Base-by-base conservation (phyloP, 208 protist species). In the Leishmania aethiopica region DNA sequence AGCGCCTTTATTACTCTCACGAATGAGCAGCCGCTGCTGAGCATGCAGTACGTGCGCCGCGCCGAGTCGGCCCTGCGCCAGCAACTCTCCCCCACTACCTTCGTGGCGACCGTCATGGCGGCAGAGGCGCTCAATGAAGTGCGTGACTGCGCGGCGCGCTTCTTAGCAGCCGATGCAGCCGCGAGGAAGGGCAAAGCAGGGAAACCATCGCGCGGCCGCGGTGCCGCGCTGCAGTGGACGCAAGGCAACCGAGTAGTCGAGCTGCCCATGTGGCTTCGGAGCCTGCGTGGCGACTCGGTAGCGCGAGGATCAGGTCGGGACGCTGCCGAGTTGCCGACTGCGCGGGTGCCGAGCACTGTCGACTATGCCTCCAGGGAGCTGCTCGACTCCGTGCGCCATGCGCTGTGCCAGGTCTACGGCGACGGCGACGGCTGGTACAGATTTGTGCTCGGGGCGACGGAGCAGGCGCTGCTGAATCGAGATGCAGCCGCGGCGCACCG, bases 61-160 rank as follows among this genome's bases (percentile, higher is more conserved):
- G 84, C 84, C 74, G 69, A 88, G 82, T 73, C 75, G 49, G 79
- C 81, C 55, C 81, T 96, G 45, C 60, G 66, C 3, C 74, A 55
- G 19, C 59, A 79, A 19, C 80, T 96, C n/a, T 81, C 85, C n/a
- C 62, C 87, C 2, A 84, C 84, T 2, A 89, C 84, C 22, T 88
- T 89, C 66, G 77, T 89, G 40, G 17, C 75, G 0, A 79, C 80
- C 5, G 81, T 94, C 60, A 40, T 94, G 19, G 83, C 87, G 4
- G 84, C 88, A 32, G 90, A 96, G 79, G 89, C 88, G n/a, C 70
- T 96, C 42, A 71, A 82, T 19, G 83, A 93, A 51, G 83, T 96
- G 62, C 83, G 85, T 15, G 78, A 87, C 28, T 92, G 87, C 71
- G 84, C 79, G 28, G 57, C 17, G 37, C 57, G 72, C 22, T 17